Evolutionary conservation across 225 moss, liverwort and hornwort species (phyloP).

Genomic region (Marchantia polymorpha): DNA sequence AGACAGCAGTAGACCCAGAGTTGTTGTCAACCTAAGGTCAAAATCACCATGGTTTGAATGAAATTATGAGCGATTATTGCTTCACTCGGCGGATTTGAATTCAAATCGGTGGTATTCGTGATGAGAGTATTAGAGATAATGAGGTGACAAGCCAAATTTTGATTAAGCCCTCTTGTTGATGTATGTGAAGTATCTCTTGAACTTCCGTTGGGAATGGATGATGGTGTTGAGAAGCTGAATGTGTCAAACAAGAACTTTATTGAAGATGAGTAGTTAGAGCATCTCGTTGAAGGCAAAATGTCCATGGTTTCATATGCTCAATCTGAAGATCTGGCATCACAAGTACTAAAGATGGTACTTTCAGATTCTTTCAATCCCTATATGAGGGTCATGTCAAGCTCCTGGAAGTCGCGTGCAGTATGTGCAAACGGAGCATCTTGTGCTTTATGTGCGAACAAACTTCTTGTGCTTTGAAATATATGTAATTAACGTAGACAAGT

Average conservation of each 20-base stretch:
- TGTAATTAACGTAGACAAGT: conserved; percentile 92
- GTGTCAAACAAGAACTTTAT: conserved; percentile 37
- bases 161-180: conserved; percentile 63
- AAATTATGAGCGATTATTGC: too few species aligned
- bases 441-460: too few species aligned
- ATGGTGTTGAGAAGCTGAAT: conserved; percentile 46
- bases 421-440: conserved; percentile 74
- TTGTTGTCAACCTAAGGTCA: too few species aligned
- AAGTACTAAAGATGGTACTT: conserved; percentile 72
- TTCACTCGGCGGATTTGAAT: too few species aligned
- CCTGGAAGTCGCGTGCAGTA: conserved; percentile 81
- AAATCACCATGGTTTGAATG: too few species aligned
- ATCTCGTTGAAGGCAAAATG: conserved; percentile 57
- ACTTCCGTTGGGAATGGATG: conserved; percentile 53
- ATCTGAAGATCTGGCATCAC: conserved; percentile 34
- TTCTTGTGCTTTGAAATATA: conserved; percentile 92
- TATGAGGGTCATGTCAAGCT: conserved; percentile 91
- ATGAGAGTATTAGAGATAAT: too few species aligned
- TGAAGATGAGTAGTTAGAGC: conserved; percentile 62
- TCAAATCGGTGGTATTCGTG: too few species aligned
- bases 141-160: too few species aligned
- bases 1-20: too few species aligned
- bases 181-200: conserved; percentile 58
- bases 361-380: conserved; percentile 96
- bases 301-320: conserved; percentile 50